Evolutionary conservation across 2,329 filamentous ascomycete genomes (phyloP).

Genomic region (Diaporthe citriasiana): DNA sequence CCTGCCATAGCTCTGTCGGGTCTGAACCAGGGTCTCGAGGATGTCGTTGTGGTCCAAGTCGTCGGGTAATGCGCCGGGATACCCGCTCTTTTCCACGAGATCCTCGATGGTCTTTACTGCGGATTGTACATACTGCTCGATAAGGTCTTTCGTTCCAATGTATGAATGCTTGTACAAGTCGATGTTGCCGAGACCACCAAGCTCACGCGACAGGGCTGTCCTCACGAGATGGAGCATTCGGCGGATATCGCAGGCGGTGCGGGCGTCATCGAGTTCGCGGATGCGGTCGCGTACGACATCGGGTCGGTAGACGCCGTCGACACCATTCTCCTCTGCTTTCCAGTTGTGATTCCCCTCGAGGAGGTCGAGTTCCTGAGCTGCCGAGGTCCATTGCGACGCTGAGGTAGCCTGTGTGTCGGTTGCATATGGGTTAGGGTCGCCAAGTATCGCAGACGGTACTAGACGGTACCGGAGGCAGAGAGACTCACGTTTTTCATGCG

Average conservation of each 20-base stretch:
- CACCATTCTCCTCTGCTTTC: conserved; percentile 73
- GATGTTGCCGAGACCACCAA: conserved; percentile 89
- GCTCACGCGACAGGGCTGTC: conserved; percentile 82
- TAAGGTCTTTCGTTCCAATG: conserved; percentile 87
- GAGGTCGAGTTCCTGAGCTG: conserved; percentile 82
- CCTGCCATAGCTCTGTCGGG: conserved; percentile 86
- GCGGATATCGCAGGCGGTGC: conserved; percentile 77
- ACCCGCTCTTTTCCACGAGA: conserved; percentile 72
- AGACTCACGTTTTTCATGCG: conserved; percentile 75
- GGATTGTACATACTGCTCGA: conserved; percentile 88
- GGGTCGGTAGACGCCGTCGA: conserved; percentile 77
- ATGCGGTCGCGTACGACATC: conserved; percentile 78
- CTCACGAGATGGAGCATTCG: conserved; percentile 86
- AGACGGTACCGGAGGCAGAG: background rate
- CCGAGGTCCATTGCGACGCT: conserved; percentile 79
- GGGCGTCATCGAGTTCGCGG: conserved; percentile 80
- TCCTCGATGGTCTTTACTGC: conserved; percentile 80
- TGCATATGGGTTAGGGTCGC: conserved; percentile 36
- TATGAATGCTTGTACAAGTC: conserved; percentile 87
- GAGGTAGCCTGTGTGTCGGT: conserved; percentile 70
- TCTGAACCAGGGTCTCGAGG: conserved; percentile 78
- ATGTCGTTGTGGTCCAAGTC: conserved; percentile 71
- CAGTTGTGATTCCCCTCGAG: conserved; percentile 86
- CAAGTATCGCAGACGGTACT: background rate
- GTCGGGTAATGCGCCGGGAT: conserved; percentile 58